Conservation (phyloP, 495 filamentous ascomycete genomes). For the Penicillium canariense region DNA sequence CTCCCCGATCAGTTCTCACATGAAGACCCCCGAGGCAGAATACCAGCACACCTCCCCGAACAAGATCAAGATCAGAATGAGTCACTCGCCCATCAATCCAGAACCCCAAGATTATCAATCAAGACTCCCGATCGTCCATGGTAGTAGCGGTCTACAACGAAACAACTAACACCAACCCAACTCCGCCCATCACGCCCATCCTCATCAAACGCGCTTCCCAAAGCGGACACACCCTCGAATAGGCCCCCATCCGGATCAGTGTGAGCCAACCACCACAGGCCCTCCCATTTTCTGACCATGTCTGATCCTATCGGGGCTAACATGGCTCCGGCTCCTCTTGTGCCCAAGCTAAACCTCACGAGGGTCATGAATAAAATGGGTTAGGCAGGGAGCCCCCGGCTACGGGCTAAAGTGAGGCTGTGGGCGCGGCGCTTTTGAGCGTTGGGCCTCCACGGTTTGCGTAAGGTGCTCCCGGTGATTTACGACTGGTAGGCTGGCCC, state of each 20-base stretch:
- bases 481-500: neutral
- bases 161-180: neutral
- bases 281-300: no score
- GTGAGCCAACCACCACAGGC: no score
- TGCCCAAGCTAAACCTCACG: neutral
- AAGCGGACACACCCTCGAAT: neutral
- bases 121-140: neutral
- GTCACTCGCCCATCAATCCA: neutral
- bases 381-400: neutral
- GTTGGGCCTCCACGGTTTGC: neutral
- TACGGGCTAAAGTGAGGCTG: slow-evolving; percentile 10
- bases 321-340: no score
- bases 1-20: neutral
- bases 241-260: neutral
- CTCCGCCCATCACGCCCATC: neutral
- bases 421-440: slow-evolving; percentile 3
- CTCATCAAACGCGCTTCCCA: neutral
- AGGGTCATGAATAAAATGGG: neutral
- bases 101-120: neutral
- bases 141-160: slow-evolving; percentile 1
- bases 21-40: neutral
- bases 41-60: neutral
- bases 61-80: neutral
- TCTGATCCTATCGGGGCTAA: no score
- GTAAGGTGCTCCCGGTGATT: neutral